A percentile compares a stretch with the other conserved stretches of the same genome.
Evolutionary conservation across 257 asterid genomes (phyloP).

Genomic region (Primulina huaijiensis): DNA sequence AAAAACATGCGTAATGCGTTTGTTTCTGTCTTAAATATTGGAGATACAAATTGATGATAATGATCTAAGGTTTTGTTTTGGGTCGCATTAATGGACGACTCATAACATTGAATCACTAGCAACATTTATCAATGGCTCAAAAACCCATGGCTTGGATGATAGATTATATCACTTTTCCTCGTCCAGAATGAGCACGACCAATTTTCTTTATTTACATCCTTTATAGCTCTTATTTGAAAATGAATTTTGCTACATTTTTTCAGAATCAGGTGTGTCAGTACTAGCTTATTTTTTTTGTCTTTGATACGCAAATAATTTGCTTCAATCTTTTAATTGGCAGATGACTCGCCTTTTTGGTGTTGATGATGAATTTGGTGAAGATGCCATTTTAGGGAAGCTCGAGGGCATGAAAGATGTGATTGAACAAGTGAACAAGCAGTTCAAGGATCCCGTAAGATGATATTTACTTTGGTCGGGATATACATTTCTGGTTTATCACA

Average conservation of each 20-base stretch:
- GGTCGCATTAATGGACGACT: background rate
- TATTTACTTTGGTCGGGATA: slow-evolving; percentile 7
- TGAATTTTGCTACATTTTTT: slow-evolving; percentile 3
- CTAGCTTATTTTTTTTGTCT: slow-evolving; percentile 10
- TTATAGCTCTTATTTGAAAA: background rate
- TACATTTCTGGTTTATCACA: slow-evolving; percentile 17
- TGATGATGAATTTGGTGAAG: slow-evolving; percentile 81
- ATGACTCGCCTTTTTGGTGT: slow-evolving; percentile 75
- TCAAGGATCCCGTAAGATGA: slow-evolving; percentile 85
- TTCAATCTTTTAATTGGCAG: slow-evolving; percentile 41
- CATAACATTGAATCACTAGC: background rate
- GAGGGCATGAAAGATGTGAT: slow-evolving; percentile 95
- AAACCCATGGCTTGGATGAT: background rate
- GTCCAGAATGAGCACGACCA: background rate
- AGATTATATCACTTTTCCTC: slow-evolving; percentile 1
- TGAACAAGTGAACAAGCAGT: slow-evolving; percentile 89
- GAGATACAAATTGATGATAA: background rate
- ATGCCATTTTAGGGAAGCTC: slow-evolving; percentile 79
- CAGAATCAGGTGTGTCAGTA: slow-evolving; percentile 3
- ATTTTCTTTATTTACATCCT: background rate
- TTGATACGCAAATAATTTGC: slow-evolving; percentile 18
- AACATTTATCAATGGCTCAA: slow-evolving; percentile 4
- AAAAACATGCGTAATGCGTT: slow-evolving; percentile 2
- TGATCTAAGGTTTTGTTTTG: background rate
- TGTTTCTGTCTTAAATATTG: background rate